These are phyloP conservation scores for Mayamaea pseudoterrestris DNA, from an alignment of 108 stramenopile species.

Conservation along the genomic window DNA sequence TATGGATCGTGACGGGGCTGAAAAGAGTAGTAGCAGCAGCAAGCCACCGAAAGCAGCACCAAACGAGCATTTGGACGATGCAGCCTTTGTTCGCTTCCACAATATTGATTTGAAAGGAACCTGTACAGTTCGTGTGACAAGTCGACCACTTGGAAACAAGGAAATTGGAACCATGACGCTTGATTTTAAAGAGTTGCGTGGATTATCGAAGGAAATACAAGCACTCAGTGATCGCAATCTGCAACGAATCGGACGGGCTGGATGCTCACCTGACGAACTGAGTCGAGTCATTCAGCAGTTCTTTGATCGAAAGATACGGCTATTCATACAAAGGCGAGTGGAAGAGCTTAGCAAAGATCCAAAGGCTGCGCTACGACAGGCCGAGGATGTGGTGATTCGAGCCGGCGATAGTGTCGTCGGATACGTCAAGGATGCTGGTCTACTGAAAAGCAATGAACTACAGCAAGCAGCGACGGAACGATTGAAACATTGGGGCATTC, in stretches of 20 bases:
- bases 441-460: not conserved
- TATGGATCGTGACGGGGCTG: not conserved
- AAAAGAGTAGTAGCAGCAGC: no score
- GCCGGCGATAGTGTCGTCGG: not conserved
- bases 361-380: not conserved
- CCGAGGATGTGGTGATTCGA: not conserved
- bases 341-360: not conserved
- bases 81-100: not conserved
- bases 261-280: not conserved
- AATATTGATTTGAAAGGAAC: slow-evolving; percentile 1
- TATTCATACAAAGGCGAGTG: not conserved
- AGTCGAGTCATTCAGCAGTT: not conserved
- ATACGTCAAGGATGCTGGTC: not conserved
- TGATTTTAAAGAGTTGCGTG: not conserved
- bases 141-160: slow-evolving; percentile 2
- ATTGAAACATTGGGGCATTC: not conserved
- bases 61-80: not conserved
- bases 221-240: not conserved
- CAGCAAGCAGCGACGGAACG: not conserved
- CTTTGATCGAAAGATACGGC: not conserved
- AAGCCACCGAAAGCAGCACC: no score
- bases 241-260: not conserved
- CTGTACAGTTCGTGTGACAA: not conserved
- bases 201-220: not conserved
- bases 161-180: not conserved